Evolutionary conservation across 2,329 filamentous ascomycete species (phyloP).

Genomic region (Phaeophleospora eucalypticola): DNA sequence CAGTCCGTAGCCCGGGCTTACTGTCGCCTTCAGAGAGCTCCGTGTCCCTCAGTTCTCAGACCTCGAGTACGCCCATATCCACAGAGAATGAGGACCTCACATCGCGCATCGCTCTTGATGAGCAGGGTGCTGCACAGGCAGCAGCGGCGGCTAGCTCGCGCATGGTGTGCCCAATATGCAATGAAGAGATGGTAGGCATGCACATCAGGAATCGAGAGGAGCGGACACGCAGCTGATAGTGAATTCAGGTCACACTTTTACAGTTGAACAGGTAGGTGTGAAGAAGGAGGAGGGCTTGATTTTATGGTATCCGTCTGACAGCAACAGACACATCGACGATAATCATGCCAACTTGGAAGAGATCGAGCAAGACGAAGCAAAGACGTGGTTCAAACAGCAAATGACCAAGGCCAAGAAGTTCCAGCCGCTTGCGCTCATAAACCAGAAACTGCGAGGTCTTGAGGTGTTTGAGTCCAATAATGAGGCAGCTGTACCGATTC

Average conservation of each 20-base stretch:
- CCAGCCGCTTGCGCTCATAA: slow-evolving; percentile 83
- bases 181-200: slow-evolving; percentile 89
- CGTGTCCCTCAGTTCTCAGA: slow-evolving; percentile 70
- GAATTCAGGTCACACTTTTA: slow-evolving; percentile 71
- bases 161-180: slow-evolving; percentile 95
- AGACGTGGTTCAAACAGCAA: slow-evolving; percentile 94
- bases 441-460: slow-evolving; percentile 87
- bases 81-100: slow-evolving; percentile 73
- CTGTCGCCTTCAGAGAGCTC: slow-evolving; percentile 67
- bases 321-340: slow-evolving; percentile 72
- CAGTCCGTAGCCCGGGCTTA: slow-evolving; percentile 35
- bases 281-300: neutral
- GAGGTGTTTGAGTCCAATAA: slow-evolving; percentile 95
- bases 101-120: slow-evolving; percentile 71
- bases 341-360: slow-evolving; percentile 84
- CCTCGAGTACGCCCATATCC: slow-evolving; percentile 66
- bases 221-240: slow-evolving; percentile 23
- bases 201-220: neutral
- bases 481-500: slow-evolving; percentile 38
- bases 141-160: slow-evolving; percentile 58
- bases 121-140: slow-evolving; percentile 52
- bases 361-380: slow-evolving; percentile 86
- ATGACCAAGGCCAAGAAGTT: slow-evolving; percentile 91
- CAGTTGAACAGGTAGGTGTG: slow-evolving; percentile 72
- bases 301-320: slow-evolving; percentile 12